Evolutionary conservation across 2,329 filamentous ascomycete genomes (phyloP).

Genomic region (Aspergillus hortae): DNA sequence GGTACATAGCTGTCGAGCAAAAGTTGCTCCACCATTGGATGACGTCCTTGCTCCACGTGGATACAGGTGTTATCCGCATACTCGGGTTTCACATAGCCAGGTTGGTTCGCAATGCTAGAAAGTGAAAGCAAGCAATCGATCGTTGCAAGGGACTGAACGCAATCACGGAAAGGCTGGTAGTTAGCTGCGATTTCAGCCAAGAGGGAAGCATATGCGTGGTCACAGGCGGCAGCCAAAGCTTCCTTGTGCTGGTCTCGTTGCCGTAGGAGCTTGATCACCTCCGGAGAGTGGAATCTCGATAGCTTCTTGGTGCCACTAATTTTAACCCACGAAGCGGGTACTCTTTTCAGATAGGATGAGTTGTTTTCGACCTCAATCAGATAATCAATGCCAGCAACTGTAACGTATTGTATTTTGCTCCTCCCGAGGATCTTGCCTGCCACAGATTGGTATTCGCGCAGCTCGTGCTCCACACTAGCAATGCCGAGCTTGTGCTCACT

Average conservation of each 20-base stretch:
- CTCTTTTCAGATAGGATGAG: conserved; percentile 67
- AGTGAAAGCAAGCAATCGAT: conserved; percentile 89
- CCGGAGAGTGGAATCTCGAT: conserved; percentile 89
- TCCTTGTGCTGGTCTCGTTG: conserved; percentile 96
- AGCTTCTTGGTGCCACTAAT: conserved; percentile 91
- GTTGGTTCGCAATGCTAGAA: conserved; percentile 76
- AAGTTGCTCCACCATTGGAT: conserved; percentile 93
- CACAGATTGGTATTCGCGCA: conserved; percentile 69
- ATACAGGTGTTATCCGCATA: conserved; percentile 65
- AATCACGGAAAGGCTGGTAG: conserved; percentile 87
- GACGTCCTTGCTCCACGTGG: conserved; percentile 69
- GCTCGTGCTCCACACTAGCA: conserved; percentile 83
- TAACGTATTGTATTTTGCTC: conserved; percentile 72
- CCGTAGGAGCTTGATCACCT: conserved; percentile 75
- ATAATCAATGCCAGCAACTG: conserved; percentile 87
- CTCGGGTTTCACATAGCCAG: conserved; percentile 80
- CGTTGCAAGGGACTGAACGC: conserved; percentile 77
- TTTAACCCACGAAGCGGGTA: conserved; percentile 92
- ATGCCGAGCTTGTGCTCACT: conserved; percentile 86
- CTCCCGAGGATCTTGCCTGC: conserved; percentile 71
- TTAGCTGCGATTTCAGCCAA: conserved; percentile 72
- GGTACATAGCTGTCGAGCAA: conserved; percentile 85
- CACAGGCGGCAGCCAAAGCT: conserved; percentile 85
- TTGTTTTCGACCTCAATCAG: conserved; percentile 85
- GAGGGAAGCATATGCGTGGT: conserved; percentile 71